phyloP scores from a whole-genome alignment of 2,329 filamentous ascomycete genomes.

The Penicillium polonicum region DNA sequence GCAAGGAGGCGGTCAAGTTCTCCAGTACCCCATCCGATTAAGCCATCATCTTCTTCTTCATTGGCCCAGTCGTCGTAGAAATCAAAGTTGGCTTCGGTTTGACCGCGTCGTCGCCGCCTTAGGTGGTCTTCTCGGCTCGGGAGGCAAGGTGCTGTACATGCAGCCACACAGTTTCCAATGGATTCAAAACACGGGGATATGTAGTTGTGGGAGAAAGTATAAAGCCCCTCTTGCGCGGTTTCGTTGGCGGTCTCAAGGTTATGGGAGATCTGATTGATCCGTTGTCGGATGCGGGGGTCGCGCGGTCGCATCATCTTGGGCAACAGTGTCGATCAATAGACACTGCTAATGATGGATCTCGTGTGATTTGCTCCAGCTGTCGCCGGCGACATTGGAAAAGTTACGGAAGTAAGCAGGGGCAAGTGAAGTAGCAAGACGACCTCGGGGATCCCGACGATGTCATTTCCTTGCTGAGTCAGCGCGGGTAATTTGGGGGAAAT shows the following conservation, averaged over 20 bases:
- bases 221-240: constrained; percentile 86
- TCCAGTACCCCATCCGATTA: constrained; percentile 77
- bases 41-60: constrained; percentile 56
- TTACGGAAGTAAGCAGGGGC: constrained; percentile 8
- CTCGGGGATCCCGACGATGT: constrained; percentile 21
- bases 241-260: constrained; percentile 89
- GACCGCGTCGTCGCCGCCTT: constrained; percentile 64
- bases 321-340: constrained; percentile 3
- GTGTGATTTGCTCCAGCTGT: constrained; percentile 8
- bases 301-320: constrained; percentile 57
- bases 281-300: constrained; percentile 87
- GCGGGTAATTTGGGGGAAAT: constrained; percentile 2
- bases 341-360: not conserved
- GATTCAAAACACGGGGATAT: constrained; percentile 75
- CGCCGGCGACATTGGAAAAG: constrained; percentile 17
- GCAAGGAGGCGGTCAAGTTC: constrained; percentile 82
- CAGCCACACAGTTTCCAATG: constrained; percentile 63
- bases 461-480: constrained; percentile 32
- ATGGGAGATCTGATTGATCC: constrained; percentile 87
- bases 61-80: constrained; percentile 98
- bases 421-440: constrained; percentile 17
- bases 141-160: constrained; percentile 66
- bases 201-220: constrained; percentile 83
- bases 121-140: constrained; percentile 72
- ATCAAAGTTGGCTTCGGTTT: constrained; percentile 84